A percentile compares a stretch with the other conserved stretches of the same genome.
These are phyloP conservation scores for Aspergillus funiculosus DNA, from an alignment of 495 filamentous ascomycete genomes.

Conservation along the genomic window DNA sequence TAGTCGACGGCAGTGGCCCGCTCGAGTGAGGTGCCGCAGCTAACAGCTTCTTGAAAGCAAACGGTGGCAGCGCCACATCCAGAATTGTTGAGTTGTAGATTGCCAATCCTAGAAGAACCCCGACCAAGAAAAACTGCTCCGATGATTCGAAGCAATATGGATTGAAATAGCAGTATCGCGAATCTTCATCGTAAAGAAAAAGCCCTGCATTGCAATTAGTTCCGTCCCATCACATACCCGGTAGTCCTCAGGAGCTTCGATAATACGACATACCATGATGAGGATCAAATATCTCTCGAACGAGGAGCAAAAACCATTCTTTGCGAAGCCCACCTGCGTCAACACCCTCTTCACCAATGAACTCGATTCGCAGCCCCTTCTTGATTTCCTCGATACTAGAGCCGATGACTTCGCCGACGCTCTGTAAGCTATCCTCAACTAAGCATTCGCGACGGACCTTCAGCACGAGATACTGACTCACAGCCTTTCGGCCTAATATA, in stretches of 20 bases:
- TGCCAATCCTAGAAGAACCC: constrained; percentile 79
- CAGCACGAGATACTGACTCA: constrained; percentile 76
- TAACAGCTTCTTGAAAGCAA: constrained; percentile 83
- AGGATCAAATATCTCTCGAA: constrained; percentile 88
- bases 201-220: constrained; percentile 52
- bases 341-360: constrained; percentile 83
- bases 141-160: constrained; percentile 86
- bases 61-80: constrained; percentile 86
- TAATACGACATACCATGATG: constrained; percentile 71
- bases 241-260: too few species aligned
- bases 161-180: constrained; percentile 92
- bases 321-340: constrained; percentile 90
- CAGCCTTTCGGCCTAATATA: constrained; percentile 64
- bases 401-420: constrained; percentile 83
- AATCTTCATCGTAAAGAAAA: constrained; percentile 94
- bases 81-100: constrained; percentile 97
- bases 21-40: constrained; percentile 57
- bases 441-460: constrained; percentile 81
- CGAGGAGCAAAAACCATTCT: constrained; percentile 92
- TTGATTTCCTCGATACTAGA: constrained; percentile 84
- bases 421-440: constrained; percentile 82
- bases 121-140: constrained; percentile 89
- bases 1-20: constrained; percentile 47
- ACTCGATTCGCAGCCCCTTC: constrained; percentile 83
- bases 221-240: background rate